Percentiles rank a stretch among this genome's conserved stretches.
These are phyloP conservation scores for Dichomitus squalens DNA, from an alignment of 1,284 basidiomycete species.

Conservation along the genomic window DNA sequence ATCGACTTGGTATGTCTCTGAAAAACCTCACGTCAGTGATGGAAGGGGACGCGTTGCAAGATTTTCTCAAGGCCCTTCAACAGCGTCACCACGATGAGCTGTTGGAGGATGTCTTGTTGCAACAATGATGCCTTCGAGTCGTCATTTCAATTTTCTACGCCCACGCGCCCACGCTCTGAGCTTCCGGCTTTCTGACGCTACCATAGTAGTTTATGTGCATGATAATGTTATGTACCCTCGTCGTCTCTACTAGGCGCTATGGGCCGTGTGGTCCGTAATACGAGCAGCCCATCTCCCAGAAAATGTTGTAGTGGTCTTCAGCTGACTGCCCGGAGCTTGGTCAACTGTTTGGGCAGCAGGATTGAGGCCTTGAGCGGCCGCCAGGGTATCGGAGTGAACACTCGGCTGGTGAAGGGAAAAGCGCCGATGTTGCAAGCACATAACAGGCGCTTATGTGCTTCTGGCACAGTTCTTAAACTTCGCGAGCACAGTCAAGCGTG, in stretches of 20 bases:
- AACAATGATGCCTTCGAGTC: slow-evolving; percentile 1
- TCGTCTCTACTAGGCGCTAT: not conserved
- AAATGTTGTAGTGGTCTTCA: not conserved
- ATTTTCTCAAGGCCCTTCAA: slow-evolving; percentile 65
- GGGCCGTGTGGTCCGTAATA: not conserved
- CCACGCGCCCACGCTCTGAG: not conserved
- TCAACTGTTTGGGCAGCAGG: too few species aligned
- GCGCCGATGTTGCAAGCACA: not conserved
- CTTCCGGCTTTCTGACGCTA: not conserved
- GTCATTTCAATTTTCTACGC: too few species aligned
- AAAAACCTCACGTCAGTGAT: slow-evolving; percentile 76
- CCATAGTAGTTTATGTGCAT: not conserved
- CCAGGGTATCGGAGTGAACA: too few species aligned
- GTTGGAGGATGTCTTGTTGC: slow-evolving; percentile 60
- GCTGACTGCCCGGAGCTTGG: too few species aligned
- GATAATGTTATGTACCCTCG: not conserved
- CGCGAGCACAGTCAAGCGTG: not conserved
- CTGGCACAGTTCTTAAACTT: not conserved
- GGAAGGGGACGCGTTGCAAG: slow-evolving; percentile 75
- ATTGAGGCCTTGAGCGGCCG: not conserved
- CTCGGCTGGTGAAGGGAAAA: too few species aligned
- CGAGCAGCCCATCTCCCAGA: not conserved
- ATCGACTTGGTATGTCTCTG: slow-evolving; percentile 80
- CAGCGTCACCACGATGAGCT: slow-evolving; percentile 65
- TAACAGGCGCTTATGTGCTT: not conserved